These are phyloP conservation scores for Wickerhamomyces mucosus DNA, from an alignment of 805 yeast species.

Conservation along the genomic window DNA sequence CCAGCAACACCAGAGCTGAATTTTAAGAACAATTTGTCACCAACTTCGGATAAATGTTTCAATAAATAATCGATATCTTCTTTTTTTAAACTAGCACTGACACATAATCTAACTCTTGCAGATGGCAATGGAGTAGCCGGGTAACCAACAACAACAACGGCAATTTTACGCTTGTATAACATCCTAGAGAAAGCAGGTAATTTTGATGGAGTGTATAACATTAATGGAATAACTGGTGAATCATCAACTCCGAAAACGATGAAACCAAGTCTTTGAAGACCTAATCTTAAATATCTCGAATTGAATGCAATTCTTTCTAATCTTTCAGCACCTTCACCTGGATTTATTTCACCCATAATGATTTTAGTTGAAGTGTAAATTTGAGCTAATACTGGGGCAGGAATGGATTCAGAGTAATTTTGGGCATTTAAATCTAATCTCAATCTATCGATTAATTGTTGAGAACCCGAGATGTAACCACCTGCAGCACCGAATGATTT, in stretches of 20 bases:
- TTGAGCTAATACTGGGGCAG: constrained; percentile 90
- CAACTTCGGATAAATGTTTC: constrained; percentile 63
- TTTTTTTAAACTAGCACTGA: constrained; percentile 85
- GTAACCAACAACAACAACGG: constrained; percentile 94
- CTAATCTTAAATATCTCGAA: constrained; percentile 85
- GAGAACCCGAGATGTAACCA: constrained; percentile 83
- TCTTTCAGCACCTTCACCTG: constrained; percentile 91
- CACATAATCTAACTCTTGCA: constrained; percentile 88
- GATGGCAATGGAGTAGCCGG: constrained; percentile 94
- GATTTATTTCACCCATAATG: constrained; percentile 72
- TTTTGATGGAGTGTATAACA: constrained; percentile 83
- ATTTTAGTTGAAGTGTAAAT: constrained; percentile 71
- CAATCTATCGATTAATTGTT: constrained; percentile 60
- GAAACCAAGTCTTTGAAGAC: constrained; percentile 86
- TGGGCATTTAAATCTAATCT: constrained; percentile 66
- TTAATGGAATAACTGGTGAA: constrained; percentile 88
- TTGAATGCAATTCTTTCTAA: constrained; percentile 91
- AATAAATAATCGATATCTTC: constrained; percentile 83
- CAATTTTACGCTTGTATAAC: constrained; percentile 71
- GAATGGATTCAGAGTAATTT: constrained; percentile 71
- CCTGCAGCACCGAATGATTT: constrained; percentile 99
- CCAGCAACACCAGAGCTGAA: constrained; percentile 73
- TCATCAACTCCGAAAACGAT: constrained; percentile 93
- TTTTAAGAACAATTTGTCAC: constrained; percentile 67
- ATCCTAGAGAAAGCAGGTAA: constrained; percentile 88